These are phyloP conservation scores for Teratosphaeria gauchensis DNA, from an alignment of 2,329 filamentous ascomycete species.

Conservation along the genomic window DNA sequence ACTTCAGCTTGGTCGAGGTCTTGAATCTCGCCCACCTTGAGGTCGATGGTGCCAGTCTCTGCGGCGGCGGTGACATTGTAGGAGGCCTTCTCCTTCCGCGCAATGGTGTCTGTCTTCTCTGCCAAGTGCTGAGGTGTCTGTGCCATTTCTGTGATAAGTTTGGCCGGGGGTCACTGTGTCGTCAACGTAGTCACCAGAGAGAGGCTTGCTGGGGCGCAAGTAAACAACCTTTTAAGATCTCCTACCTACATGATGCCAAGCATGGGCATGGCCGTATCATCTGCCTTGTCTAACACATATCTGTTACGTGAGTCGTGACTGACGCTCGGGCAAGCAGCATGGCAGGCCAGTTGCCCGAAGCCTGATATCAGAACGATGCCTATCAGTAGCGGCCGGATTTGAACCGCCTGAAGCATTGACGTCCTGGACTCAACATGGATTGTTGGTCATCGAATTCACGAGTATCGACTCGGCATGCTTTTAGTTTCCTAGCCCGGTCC, in stretches of 20 bases:
- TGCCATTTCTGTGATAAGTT: too few relatives aligned
- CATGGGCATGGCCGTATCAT: not conserved
- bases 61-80: not conserved
- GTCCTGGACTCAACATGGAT: not conserved
- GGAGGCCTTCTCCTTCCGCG: not conserved
- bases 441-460: too few relatives aligned
- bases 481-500: too few relatives aligned
- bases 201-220: too few relatives aligned
- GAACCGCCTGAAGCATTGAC: not conserved
- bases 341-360: not conserved
- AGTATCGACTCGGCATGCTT: too few relatives aligned
- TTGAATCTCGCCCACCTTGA: conserved; percentile 23
- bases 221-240: too few relatives aligned
- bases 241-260: not conserved
- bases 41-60: conserved; percentile 2
- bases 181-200: too few relatives aligned
- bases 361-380: not conserved
- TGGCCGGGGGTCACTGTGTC: too few relatives aligned
- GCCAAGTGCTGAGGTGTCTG: too few relatives aligned
- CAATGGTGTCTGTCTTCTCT: not conserved
- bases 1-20: conserved; percentile 41
- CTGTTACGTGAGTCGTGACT: not conserved
- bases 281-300: not conserved
- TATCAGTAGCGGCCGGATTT: not conserved
- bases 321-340: not conserved